Evolutionary conservation across 768 basidiomycete species (phyloP), one percentile per base, ranked within the genome.

Genomic region (Boletus barrowsii): DNA sequence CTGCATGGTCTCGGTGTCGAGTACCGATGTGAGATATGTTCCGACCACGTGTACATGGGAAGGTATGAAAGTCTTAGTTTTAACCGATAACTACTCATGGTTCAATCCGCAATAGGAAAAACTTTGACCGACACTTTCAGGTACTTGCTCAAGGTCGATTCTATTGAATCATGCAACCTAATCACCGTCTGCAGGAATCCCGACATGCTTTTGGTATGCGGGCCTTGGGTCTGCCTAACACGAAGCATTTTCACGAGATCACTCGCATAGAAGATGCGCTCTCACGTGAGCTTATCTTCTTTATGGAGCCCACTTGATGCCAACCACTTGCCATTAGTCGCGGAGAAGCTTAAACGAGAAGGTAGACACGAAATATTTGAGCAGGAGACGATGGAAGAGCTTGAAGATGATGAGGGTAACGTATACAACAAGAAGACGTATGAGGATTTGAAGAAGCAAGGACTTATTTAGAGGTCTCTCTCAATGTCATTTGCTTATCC

Each of bases 341-440:
- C 96, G 10, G 97, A 99, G 67, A 96, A 94, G 67, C 81, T 99
- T 50, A 99, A 99, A 73, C 87, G 87, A 56, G 96, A 98, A 73
- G 97, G 97, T n/a, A 80, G 88, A 18, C 87, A 91, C 63, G 97
- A 98, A 66, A 88, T 98, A 50, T 89, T 90, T 55, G 86, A 90
- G 69, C 87, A 90, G 63, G 94, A 98, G 72, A 90, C 90, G 20
- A 96, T 95, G 83, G 97, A 98, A 70, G 97, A 99, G 72, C 80
- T 98, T 36, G 97, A 99, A 68, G 97, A 99, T 68, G 92, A 92
- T 43, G 97, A 98, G 68, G 97, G 97, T 15, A 98, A 99, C 63
- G 97, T 98, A 47, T 98, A 98, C 73, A 94, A 94, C 72, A 86
- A 87, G 65, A 97, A 97, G 79, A 96, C 93, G n/a, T 98, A 94